Percentiles rank a stretch among this genome's conserved stretches.
phyloP scores from a whole-genome alignment of 441 rosid species.

The Populus hybrid region DNA sequence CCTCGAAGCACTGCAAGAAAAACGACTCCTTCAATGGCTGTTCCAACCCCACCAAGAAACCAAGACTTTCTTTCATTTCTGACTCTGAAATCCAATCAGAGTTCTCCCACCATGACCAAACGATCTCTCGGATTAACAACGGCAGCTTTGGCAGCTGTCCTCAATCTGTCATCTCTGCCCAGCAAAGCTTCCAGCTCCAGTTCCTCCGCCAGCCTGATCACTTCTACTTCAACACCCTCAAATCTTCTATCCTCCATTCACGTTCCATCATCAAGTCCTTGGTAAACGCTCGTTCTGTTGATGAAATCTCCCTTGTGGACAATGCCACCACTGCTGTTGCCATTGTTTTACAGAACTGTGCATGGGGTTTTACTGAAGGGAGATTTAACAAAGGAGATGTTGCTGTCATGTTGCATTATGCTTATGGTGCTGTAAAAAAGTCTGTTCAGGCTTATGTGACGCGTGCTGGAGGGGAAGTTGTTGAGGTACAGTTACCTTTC shows the following conservation, averaged over 20 bases:
- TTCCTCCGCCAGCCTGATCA: slow-evolving; percentile 74
- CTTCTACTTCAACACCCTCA: slow-evolving; percentile 61
- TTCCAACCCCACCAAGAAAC: slow-evolving; percentile 29
- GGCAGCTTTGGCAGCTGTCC: slow-evolving; percentile 96
- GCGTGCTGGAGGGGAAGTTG: slow-evolving; percentile 81
- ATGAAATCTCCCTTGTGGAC: slow-evolving; percentile 42
- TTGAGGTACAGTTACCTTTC: slow-evolving; percentile 76
- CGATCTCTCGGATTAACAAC: slow-evolving; percentile 70
- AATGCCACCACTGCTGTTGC: slow-evolving; percentile 94
- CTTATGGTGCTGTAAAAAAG: slow-evolving; percentile 83
- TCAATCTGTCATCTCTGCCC: slow-evolving; percentile 54
- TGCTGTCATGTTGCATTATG: slow-evolving; percentile 83
- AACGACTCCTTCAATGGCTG: slow-evolving; percentile 4
- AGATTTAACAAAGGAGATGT: slow-evolving; percentile 58
- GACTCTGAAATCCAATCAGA: slow-evolving; percentile 48
- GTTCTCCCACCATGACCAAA: slow-evolving; percentile 70
- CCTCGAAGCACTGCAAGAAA: background rate
- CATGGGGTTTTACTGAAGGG: slow-evolving; percentile 73
- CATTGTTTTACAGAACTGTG: slow-evolving; percentile 62
- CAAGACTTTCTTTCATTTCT: slow-evolving; percentile 38
- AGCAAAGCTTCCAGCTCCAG: slow-evolving; percentile 53
- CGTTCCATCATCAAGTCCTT: slow-evolving; percentile 45
- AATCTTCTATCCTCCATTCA: slow-evolving; percentile 47
- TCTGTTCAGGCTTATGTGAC: slow-evolving; percentile 81
- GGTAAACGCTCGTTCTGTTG: slow-evolving; percentile 58